Percentiles rank a stretch among this genome's conserved stretches.
Conservation (phyloP, 1,284 basidiomycete species). For the Malassezia psittaci region DNA sequence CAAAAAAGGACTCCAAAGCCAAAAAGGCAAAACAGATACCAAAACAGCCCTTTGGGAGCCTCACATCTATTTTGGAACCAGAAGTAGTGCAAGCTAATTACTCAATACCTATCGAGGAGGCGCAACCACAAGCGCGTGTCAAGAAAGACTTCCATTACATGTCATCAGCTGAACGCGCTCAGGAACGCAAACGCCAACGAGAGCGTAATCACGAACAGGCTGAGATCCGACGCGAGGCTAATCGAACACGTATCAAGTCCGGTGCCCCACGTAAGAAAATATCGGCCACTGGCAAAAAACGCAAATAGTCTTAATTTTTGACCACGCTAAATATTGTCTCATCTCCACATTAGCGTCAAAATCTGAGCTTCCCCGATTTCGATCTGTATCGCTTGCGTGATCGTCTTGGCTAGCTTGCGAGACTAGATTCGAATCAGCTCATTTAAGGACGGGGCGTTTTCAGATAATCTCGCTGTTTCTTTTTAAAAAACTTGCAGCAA, state of each 20-base stretch:
- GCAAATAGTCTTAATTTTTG: background rate
- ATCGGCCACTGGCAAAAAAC: background rate
- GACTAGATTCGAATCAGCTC: background rate
- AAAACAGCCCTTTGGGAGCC: slow-evolving; percentile 4
- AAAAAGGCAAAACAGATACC: background rate
- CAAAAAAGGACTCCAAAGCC: background rate
- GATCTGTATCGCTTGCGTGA: slow-evolving; percentile 11
- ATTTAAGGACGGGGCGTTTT: background rate
- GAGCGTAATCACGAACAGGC: slow-evolving; percentile 10
- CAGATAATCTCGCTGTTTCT: background rate
- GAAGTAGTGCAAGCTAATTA: slow-evolving; percentile 6
- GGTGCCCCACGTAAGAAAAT: background rate
- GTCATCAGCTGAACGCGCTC: slow-evolving; percentile 10
- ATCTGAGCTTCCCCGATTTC: too few relatives aligned
- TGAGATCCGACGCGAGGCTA: slow-evolving; percentile 9
- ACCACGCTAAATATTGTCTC: background rate
- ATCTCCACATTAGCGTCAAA: too few relatives aligned
- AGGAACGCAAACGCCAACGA: slow-evolving; percentile 12
- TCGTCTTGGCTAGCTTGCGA: background rate
- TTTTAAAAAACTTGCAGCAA: background rate
- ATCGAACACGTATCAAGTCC: background rate
- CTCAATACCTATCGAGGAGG: background rate
- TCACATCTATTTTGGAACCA: slow-evolving; percentile 16
- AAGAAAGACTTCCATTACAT: slow-evolving; percentile 3
- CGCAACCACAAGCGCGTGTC: background rate